These are phyloP conservation scores for Coniosporium apollinis DNA, from an alignment of 495 filamentous ascomycete species.

Conservation along the genomic window DNA sequence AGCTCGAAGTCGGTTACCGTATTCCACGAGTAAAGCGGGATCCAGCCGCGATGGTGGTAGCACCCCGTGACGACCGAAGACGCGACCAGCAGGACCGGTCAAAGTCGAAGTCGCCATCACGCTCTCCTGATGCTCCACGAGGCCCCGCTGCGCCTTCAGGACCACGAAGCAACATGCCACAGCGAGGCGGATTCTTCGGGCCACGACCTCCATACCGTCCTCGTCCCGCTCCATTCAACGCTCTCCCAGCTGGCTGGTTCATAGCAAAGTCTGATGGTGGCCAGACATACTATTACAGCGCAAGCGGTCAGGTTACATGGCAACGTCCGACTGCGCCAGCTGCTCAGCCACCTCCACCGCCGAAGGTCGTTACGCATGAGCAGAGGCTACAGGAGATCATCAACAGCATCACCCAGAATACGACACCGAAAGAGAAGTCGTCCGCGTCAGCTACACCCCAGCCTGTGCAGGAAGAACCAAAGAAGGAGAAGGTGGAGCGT, in stretches of 20 bases:
- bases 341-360: conserved; percentile 39
- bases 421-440: conserved; percentile 46
- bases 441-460: conserved; percentile 34
- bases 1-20: conserved; percentile 79
- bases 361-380: conserved; percentile 48
- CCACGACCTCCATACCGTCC: conserved; percentile 33
- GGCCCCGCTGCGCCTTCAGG: conserved; percentile 44
- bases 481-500: conserved; percentile 51
- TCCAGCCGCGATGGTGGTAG: conserved; percentile 29
- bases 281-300: conserved; percentile 64
- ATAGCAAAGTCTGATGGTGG: conserved; percentile 47
- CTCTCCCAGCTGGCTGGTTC: conserved; percentile 70
- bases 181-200: conserved; percentile 41
- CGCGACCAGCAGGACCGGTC: conserved; percentile 41
- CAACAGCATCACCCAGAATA: conserved; percentile 56
- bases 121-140: conserved; percentile 34
- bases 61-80: conserved; percentile 51
- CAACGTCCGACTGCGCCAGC: conserved; percentile 45
- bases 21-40: conserved; percentile 71
- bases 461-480: conserved; percentile 27
- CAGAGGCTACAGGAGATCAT: conserved; percentile 69
- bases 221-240: conserved; percentile 37
- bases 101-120: conserved; percentile 35
- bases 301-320: conserved; percentile 63
- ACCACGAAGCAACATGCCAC: conserved; percentile 46